Base-by-base conservation (phyloP, 345 rosid genomes). In the Hevea brasiliensis region DNA sequence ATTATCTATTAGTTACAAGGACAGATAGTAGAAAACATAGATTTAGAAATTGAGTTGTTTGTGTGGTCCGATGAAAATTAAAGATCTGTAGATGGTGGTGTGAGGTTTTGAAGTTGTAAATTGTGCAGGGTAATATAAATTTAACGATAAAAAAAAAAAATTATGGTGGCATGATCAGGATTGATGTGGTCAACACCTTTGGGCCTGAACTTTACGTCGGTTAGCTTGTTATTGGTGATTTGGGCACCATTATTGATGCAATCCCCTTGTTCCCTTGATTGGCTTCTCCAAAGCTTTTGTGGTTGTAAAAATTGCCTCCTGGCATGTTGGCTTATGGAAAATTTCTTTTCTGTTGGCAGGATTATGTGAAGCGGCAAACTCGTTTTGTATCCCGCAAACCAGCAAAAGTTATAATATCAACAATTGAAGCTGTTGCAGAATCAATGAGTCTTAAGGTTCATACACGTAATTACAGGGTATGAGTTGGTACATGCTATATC, bases 301-400 rank as follows among this genome's bases (percentile, higher is more conserved):
- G 54, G 13, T 44, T 44, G 21, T 40, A 3, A 12, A 63, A 63
- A 42, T 9, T 65, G 29, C 18, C n/a, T 65, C 62, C 2, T 3
- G 11, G 40, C 20, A 27, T 5, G 1, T 59, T 44, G 15, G 14
- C 68, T 65, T 20, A 65, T 44, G 53, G 54, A 2, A 65, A 14
- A 3, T 14, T 60, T 21, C 35, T 17, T 15, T 13, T 65, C 5
- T 65, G 54, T 64, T 74, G 5, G 68, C 86, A 93, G 95, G 98
- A 93, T 80, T 87, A 74, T 77, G 80, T 91, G 45, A 91, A 86
- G 78, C 78, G 90, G 71, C 98, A 91, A 84, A 93, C 98, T 29
- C 95, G 94, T 72, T 93, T 91, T 82, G 92, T 93, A 41, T 93
- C 95, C 74, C 83, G 88, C 67, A 81, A 81, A 65, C 87, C 90